Conservation (phyloP, 202 grass and related monocot genomes). For the Saccharum hybrid region DNA sequence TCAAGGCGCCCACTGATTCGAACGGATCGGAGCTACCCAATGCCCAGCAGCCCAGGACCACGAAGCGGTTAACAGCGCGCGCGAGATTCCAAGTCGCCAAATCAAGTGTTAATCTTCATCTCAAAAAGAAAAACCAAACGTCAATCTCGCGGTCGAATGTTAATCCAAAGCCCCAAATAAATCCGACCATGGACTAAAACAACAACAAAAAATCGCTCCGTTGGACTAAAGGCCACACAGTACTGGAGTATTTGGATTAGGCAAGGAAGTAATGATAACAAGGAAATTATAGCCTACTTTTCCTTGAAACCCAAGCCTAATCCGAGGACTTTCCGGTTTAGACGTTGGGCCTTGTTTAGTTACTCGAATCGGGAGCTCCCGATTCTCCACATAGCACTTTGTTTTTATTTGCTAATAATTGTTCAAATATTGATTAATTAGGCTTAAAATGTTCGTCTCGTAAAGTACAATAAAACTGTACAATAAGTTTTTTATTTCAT, state of each 20-base stretch:
- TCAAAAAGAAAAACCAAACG: neutral
- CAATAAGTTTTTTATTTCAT: no score
- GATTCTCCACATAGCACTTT: no score
- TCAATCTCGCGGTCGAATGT: neutral
- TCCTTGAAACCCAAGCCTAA: neutral
- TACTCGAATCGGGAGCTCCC: no score
- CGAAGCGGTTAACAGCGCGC: neutral
- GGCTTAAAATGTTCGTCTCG: no score
- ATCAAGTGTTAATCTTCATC: neutral
- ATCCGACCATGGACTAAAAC: neutral
- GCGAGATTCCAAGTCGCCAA: neutral
- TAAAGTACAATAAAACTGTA: no score
- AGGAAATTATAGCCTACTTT: neutral
- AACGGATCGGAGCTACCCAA: neutral
- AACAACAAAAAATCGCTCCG: neutral
- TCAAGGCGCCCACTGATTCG: constrained; percentile 35
- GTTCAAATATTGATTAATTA: no score
- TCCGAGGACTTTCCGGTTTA: neutral
- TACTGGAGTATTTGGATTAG: neutral
- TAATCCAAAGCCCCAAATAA: neutral
- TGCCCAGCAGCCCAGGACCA: neutral
- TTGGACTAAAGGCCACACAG: neutral
- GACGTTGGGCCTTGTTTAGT: neutral
- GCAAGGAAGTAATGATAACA: neutral
- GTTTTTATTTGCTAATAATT: no score